Percentiles rank a stretch among this genome's conserved stretches.
phyloP scores from a whole-genome alignment of 108 stramenopile genomes.

The Fistulifera pelliculosa region DNA sequence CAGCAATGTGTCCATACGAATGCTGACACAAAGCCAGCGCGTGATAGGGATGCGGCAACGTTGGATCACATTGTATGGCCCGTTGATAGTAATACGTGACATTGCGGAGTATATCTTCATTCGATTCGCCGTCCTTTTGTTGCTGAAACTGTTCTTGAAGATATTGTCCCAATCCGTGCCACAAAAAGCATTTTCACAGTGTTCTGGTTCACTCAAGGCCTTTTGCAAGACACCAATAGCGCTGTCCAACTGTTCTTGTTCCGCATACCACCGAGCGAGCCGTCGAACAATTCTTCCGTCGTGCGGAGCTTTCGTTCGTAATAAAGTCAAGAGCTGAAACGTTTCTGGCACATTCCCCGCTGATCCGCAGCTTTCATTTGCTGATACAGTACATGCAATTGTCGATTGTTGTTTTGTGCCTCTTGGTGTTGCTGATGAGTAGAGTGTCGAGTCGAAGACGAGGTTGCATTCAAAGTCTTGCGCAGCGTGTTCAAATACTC shows the following conservation, averaged over 20 bases:
- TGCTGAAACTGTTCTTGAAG: constrained; percentile 33
- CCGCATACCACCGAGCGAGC: constrained; percentile 53
- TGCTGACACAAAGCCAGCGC: constrained; percentile 63
- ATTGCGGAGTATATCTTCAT: neutral
- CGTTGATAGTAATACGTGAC: constrained; percentile 14
- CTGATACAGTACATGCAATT: constrained; percentile 50
- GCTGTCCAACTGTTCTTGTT: constrained; percentile 37
- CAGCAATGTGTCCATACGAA: constrained; percentile 50
- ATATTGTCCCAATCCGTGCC: constrained; percentile 58
- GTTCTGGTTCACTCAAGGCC: constrained; percentile 19
- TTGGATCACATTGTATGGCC: constrained; percentile 48
- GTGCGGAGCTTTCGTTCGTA: constrained; percentile 47
- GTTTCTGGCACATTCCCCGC: constrained; percentile 39
- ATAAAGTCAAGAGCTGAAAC: constrained; percentile 32
- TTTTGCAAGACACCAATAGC: constrained; percentile 38
- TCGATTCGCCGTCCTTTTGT: constrained; percentile 6
- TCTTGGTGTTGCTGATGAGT: constrained; percentile 32
- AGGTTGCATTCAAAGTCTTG: neutral
- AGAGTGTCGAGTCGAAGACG: constrained; percentile 15
- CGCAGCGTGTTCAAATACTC: constrained; percentile 9
- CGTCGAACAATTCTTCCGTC: constrained; percentile 68
- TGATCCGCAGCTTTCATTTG: constrained; percentile 67
- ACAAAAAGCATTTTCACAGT: constrained; percentile 45
- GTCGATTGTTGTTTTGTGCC: constrained; percentile 47
- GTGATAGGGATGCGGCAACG: constrained; percentile 69